Evolutionary conservation across 2,329 filamentous ascomycete genomes (phyloP).

Genomic region (Xylaria sp.): DNA sequence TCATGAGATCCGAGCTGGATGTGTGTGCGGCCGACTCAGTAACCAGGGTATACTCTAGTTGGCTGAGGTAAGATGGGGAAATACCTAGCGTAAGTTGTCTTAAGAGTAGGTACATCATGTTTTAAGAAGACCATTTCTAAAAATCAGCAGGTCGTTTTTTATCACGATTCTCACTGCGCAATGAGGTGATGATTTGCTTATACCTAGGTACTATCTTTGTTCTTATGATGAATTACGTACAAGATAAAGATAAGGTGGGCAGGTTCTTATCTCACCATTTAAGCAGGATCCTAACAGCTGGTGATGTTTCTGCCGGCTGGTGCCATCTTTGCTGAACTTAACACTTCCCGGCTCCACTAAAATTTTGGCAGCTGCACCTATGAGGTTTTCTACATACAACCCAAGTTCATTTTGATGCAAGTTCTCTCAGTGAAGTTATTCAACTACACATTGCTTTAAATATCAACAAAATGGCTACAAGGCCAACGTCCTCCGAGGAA

Average conservation of each 20-base stretch:
- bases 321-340: background rate
- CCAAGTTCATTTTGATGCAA: background rate
- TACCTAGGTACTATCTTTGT: too few species aligned
- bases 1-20: background rate
- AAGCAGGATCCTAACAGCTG: conserved; percentile 3
- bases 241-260: background rate
- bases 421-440: conserved; percentile 2
- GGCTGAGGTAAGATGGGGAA: background rate
- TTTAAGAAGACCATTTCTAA: background rate
- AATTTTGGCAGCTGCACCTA: conserved; percentile 21
- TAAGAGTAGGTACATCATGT: background rate
- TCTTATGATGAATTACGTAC: background rate
- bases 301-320: background rate
- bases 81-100: background rate
- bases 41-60: background rate
- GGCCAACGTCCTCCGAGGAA: conserved; percentile 62
- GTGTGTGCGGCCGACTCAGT: background rate
- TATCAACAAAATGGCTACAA: conserved; percentile 49
- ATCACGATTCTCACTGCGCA: background rate
- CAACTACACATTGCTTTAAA: background rate
- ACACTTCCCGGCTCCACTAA: conserved; percentile 25
- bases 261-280: background rate
- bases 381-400: background rate
- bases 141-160: background rate
- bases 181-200: background rate